Conservation (phyloP, 2,329 filamentous ascomycete genomes). For the Exophiala mesophila region DNA sequence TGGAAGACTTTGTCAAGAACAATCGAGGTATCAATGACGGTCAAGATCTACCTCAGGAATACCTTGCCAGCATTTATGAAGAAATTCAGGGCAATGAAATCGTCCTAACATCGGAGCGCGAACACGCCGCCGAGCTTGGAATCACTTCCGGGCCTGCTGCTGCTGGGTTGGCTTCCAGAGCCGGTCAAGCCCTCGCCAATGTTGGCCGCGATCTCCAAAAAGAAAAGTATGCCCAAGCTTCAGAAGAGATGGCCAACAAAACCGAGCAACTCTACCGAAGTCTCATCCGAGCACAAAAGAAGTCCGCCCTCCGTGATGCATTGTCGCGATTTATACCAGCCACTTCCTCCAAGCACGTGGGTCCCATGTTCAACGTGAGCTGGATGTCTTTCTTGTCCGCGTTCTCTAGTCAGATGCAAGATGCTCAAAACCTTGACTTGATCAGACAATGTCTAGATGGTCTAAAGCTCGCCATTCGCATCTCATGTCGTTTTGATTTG, state of each 20-base stretch:
- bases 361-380: conserved; percentile 96
- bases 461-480: conserved; percentile 86
- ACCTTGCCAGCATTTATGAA: conserved; percentile 81
- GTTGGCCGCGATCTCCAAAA: conserved; percentile 86
- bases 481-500: conserved; percentile 88
- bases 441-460: conserved; percentile 92
- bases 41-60: conserved; percentile 86
- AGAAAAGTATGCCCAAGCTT: conserved; percentile 91
- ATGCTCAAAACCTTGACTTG: conserved; percentile 85
- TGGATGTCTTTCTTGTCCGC: conserved; percentile 99
- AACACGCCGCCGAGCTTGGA: conserved; percentile 77
- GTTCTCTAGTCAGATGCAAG: conserved; percentile 86
- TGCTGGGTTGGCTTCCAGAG: conserved; percentile 69
- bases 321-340: conserved; percentile 77
- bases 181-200: conserved; percentile 85
- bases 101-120: conserved; percentile 85
- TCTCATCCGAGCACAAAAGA: conserved; percentile 81
- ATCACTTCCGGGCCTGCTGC: conserved; percentile 53
- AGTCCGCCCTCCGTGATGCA: conserved; percentile 66
- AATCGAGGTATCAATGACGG: conserved; percentile 98
- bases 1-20: conserved; percentile 98
- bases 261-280: conserved; percentile 88
- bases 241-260: conserved; percentile 82
- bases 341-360: conserved; percentile 88
- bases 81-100: conserved; percentile 92